Evolutionary conservation across 257 asterid species (phyloP).

Genomic region (Fraxinus americana): DNA sequence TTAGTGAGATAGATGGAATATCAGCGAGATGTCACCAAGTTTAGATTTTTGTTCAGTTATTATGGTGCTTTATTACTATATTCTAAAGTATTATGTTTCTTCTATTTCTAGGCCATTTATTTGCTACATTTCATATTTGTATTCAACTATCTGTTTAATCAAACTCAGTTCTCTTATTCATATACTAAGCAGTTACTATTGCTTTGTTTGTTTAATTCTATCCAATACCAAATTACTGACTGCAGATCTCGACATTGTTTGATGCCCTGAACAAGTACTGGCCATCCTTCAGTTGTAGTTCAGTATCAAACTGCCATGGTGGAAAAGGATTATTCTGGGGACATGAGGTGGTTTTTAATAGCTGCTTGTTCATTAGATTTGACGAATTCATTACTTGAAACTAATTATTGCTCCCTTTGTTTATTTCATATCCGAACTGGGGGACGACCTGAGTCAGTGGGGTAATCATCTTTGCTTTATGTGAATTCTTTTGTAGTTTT

Average conservation of each 20-base stretch:
- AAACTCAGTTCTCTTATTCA: background rate
- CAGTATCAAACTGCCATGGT: conserved; percentile 70
- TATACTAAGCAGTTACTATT: conserved; percentile 4
- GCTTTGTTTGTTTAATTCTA: conserved; percentile 2
- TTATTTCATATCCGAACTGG: conserved; percentile 49
- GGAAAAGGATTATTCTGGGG: conserved; percentile 89
- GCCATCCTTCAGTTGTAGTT: conserved; percentile 75
- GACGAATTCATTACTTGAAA: conserved; percentile 26
- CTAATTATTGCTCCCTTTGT: conserved; percentile 47
- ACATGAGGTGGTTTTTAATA: conserved; percentile 68
- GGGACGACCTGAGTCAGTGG: conserved; percentile 64
- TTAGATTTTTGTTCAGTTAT: background rate
- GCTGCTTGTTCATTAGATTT: conserved; percentile 16
- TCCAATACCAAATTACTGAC: conserved; percentile 13
- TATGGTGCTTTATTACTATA: background rate
- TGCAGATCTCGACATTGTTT: conserved; percentile 67
- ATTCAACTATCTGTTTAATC: background rate
- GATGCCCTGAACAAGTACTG: conserved; percentile 62
- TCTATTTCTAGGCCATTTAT: background rate
- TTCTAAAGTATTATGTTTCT: background rate
- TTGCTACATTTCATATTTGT: background rate
- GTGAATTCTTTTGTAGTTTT: conserved; percentile 25
- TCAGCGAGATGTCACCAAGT: background rate
- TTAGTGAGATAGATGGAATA: conserved; percentile 18
- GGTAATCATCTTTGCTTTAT: conserved; percentile 54